Percentiles rank a stretch among this genome's conserved stretches.
These are phyloP conservation scores for Podospora bellae-mahoneyi DNA, from an alignment of 495 filamentous ascomycete genomes.

Conservation along the genomic window DNA sequence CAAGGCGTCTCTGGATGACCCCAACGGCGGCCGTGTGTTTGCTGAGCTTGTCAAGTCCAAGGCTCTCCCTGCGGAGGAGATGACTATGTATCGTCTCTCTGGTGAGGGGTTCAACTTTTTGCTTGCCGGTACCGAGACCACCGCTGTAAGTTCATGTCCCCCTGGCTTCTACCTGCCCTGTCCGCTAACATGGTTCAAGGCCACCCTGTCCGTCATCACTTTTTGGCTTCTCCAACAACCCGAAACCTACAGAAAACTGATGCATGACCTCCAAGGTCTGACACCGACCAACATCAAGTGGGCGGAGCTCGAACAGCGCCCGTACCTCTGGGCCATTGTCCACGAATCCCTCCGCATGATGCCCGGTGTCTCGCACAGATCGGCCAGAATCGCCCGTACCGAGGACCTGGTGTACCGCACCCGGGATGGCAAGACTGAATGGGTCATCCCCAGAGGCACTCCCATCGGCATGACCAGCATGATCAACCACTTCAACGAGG, in stretches of 20 bases:
- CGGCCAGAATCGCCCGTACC: slow-evolving; percentile 27
- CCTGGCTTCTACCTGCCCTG: background rate
- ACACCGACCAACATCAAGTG: slow-evolving; percentile 25
- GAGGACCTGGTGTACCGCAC: slow-evolving; percentile 34
- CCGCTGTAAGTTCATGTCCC: slow-evolving; percentile 16
- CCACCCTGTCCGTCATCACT: slow-evolving; percentile 31
- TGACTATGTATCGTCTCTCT: slow-evolving; percentile 26
- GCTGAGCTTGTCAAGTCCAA: slow-evolving; percentile 20
- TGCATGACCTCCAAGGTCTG: slow-evolving; percentile 28
- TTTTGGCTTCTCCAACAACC: slow-evolving; percentile 35
- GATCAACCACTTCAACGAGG: slow-evolving; percentile 46
- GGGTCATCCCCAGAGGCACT: slow-evolving; percentile 31
- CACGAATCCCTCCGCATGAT: slow-evolving; percentile 44
- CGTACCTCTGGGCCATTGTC: slow-evolving; percentile 46
- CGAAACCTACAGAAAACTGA: slow-evolving; percentile 26
- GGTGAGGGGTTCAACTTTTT: slow-evolving; percentile 34
- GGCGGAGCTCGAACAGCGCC: slow-evolving; percentile 38
- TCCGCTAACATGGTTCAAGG: slow-evolving; percentile 14
- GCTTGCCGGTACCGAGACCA: slow-evolving; percentile 33
- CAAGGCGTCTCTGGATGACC: slow-evolving; percentile 16
- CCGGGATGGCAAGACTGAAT: slow-evolving; percentile 34
- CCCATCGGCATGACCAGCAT: slow-evolving; percentile 48
- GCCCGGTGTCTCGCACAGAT: slow-evolving; percentile 35
- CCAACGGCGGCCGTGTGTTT: slow-evolving; percentile 22
- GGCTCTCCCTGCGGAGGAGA: slow-evolving; percentile 29